Evolutionary conservation across 352 stramenopile genomes (phyloP).

Genomic region (Phytopythium oedochilum): DNA sequence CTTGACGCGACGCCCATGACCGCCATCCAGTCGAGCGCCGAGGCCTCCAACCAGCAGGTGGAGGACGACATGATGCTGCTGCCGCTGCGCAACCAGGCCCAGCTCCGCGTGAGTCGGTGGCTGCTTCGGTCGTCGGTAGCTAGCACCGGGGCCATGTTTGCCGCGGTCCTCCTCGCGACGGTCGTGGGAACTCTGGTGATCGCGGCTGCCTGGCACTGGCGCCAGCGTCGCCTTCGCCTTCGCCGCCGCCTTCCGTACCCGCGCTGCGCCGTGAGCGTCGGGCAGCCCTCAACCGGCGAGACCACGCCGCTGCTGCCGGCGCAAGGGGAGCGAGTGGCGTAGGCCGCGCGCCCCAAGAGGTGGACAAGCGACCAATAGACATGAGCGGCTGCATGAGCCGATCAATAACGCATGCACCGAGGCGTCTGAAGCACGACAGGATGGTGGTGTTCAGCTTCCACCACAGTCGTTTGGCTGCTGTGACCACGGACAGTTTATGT

Average conservation of each 20-base stretch:
- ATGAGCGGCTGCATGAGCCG: not conserved
- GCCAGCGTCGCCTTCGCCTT: not conserved
- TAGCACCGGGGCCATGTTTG: not conserved
- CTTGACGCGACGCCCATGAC: slow-evolving; percentile 15
- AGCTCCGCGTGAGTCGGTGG: slow-evolving; percentile 1
- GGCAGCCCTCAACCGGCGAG: not conserved
- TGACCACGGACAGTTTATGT: not conserved
- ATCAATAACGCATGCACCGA: not conserved
- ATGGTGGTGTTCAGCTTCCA: not conserved
- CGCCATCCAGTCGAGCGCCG: not conserved
- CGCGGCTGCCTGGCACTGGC: not conserved
- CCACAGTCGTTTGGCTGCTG: not conserved
- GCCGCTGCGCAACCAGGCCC: slow-evolving; percentile 2
- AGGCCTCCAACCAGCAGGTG: not conserved
- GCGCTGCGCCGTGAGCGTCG: not conserved
- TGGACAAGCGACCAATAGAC: not conserved
- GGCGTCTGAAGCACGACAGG: not conserved
- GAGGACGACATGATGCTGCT: not conserved
- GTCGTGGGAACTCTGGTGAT: not conserved
- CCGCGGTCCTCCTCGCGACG: not conserved
- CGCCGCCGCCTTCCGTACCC: slow-evolving; percentile 1
- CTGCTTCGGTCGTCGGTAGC: not conserved
- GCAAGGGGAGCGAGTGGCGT: not conserved
- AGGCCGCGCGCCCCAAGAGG: not conserved
- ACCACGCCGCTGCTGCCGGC: not conserved